phyloP scores from a whole-genome alignment of 805 yeast species.

The Zygotorulaspora sp. region DNA sequence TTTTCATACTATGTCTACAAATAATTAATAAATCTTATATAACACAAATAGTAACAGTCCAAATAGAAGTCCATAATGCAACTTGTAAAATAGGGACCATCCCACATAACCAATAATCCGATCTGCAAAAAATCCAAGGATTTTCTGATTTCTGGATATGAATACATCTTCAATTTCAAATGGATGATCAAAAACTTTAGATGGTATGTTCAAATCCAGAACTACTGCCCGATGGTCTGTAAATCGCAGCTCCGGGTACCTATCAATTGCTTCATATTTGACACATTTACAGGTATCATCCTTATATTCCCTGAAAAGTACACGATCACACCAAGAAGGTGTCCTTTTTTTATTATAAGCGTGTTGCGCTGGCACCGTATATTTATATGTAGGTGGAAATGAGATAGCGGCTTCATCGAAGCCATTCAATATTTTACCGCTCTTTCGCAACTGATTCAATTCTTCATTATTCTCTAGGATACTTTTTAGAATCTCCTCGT shows the following conservation, averaged over 20 bases:
- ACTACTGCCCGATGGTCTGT: conserved; percentile 85
- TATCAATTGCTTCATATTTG: conserved; percentile 45
- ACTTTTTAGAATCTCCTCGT: conserved; percentile 10
- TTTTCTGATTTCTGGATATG: conserved; percentile 6
- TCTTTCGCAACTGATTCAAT: conserved; percentile 28
- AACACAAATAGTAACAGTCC: conserved; percentile 4
- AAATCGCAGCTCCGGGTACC: conserved; percentile 37
- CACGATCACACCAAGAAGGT: conserved; percentile 92
- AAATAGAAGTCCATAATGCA: conserved; percentile 12
- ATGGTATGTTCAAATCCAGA: conserved; percentile 47
- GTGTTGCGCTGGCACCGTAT: conserved; percentile 38
- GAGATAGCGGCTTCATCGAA: conserved; percentile 60
- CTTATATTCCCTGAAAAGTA: conserved; percentile 51
- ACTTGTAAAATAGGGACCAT: conserved; percentile 17
- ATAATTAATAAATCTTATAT: conserved; percentile 1
- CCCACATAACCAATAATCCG: conserved; percentile 27
- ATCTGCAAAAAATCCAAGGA: conserved; percentile 20
- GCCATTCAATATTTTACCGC: conserved; percentile 51
- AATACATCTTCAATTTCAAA: conserved; percentile 2
- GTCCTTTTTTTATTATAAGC: conserved; percentile 52
- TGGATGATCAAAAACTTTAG: conserved; percentile 1
- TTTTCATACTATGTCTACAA: too few species aligned
- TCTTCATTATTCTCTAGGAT: conserved; percentile 37
- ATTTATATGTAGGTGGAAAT: conserved; percentile 83
- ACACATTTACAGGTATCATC: conserved; percentile 23